Conservation (phyloP, 306 rosid species). For the Styphnolobium japonicum region DNA sequence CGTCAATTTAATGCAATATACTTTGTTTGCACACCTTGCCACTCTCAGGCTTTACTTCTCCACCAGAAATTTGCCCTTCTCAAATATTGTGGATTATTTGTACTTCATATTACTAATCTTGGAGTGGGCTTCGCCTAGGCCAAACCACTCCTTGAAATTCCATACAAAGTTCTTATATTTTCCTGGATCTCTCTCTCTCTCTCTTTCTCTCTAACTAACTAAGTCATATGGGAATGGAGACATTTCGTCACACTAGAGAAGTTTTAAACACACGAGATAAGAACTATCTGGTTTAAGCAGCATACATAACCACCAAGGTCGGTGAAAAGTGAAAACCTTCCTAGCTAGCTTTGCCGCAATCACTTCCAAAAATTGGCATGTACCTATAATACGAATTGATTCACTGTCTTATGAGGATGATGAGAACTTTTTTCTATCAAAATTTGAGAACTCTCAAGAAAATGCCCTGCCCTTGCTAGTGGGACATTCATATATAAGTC, state of each 20-base stretch:
- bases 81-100: conserved; percentile 30
- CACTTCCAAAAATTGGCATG: neutral
- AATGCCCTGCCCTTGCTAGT: neutral
- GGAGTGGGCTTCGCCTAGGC: neutral
- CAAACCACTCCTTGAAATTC: conserved; percentile 34
- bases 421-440: neutral
- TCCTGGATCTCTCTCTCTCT: neutral
- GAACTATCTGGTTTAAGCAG: conserved; percentile 18
- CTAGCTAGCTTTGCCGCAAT: conserved; percentile 4
- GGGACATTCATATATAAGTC: conserved; percentile 42
- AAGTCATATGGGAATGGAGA: conserved; percentile 11
- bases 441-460: neutral
- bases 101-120: conserved; percentile 19
- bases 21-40: conserved; percentile 44
- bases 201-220: no score
- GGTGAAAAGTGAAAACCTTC: conserved; percentile 30
- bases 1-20: conserved; percentile 45
- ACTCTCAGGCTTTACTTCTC: conserved; percentile 45
- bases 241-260: conserved; percentile 19
- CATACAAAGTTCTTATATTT: conserved; percentile 21
- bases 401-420: neutral
- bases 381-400: neutral
- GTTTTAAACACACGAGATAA: conserved; percentile 18
- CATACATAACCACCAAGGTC: conserved; percentile 19
- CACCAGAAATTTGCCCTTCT: conserved; percentile 28